A percentile compares a stretch with the other conserved stretches of the same genome.
Conservation (phyloP, 768 basidiomycete genomes). For the Boletus coccyginus region DNA sequence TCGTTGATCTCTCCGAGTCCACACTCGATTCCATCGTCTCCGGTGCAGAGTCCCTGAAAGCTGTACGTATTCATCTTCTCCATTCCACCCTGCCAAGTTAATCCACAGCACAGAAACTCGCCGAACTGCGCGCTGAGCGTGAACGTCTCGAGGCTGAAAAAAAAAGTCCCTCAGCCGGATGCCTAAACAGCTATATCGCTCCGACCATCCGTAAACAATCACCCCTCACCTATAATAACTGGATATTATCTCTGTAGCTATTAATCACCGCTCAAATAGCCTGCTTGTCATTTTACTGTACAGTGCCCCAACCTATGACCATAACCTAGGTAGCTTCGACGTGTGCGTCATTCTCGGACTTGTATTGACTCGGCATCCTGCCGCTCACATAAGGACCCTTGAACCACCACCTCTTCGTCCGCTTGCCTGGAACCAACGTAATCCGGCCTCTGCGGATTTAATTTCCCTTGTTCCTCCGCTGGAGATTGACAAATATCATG, state of each 20-base stretch:
- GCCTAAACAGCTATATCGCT: conserved; percentile 21
- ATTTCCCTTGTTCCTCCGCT: conserved; percentile 74
- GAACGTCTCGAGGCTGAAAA: conserved; percentile 48
- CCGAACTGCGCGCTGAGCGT: conserved; percentile 25
- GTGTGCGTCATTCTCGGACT: not conserved
- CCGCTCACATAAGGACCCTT: conserved; percentile 1
- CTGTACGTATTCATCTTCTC: conserved; percentile 38
- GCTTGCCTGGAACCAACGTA: conserved; percentile 44
- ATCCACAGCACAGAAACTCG: conserved; percentile 31
- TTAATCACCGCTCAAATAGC: not conserved
- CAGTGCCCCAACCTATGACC: not conserved
- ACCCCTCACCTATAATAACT: conserved; percentile 22
- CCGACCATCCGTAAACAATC: conserved; percentile 20
- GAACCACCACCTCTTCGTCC: conserved; percentile 14
- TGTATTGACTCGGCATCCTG: not conserved
- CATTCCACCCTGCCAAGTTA: not conserved
- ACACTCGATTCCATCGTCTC: conserved; percentile 60
- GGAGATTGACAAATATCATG: conserved; percentile 5
- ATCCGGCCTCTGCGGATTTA: conserved; percentile 55
- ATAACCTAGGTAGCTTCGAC: not conserved
- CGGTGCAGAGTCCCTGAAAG: conserved; percentile 58
- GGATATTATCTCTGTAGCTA: conserved; percentile 28
- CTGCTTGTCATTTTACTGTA: not conserved
- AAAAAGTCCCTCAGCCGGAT: conserved; percentile 25
- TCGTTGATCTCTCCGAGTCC: conserved; percentile 63